Conservation (phyloP, 495 filamentous ascomycete genomes). For the Penicillium cinerascens region DNA sequence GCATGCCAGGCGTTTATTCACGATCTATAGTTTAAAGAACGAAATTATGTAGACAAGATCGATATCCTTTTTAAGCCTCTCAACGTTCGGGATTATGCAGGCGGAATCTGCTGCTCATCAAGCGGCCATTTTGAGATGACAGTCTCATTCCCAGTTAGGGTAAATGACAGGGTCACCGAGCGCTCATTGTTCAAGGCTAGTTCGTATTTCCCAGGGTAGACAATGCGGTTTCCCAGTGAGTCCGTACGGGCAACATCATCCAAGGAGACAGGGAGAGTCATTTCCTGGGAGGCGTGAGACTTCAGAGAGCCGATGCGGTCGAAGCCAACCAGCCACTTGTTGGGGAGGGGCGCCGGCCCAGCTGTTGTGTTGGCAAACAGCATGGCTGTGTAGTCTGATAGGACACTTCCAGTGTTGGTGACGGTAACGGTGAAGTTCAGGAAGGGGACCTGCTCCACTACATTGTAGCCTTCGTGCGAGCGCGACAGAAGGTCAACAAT, state of each 20-base stretch:
- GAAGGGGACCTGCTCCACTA: slow-evolving; percentile 38
- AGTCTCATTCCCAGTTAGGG: slow-evolving; percentile 28
- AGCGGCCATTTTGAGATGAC: slow-evolving; percentile 33
- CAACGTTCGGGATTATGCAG: slow-evolving; percentile 5
- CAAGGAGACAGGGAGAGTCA: slow-evolving; percentile 50
- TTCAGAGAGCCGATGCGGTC: slow-evolving; percentile 47
- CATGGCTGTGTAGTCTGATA: slow-evolving; percentile 60
- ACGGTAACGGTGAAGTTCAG: slow-evolving; percentile 41
- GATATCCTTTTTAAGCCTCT: not conserved
- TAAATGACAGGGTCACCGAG: slow-evolving; percentile 25
- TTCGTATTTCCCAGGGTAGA: slow-evolving; percentile 65
- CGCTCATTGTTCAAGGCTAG: slow-evolving; percentile 53
- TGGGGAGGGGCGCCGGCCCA: slow-evolving; percentile 59
- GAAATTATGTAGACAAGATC: not conserved
- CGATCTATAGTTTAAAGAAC: not conserved
- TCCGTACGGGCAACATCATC: slow-evolving; percentile 58
- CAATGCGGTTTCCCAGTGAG: slow-evolving; percentile 52
- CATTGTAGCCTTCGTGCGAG: slow-evolving; percentile 23
- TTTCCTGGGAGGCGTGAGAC: slow-evolving; percentile 31
- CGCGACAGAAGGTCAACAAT: slow-evolving; percentile 27
- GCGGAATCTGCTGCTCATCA: slow-evolving; percentile 27
- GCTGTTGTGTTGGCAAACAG: slow-evolving; percentile 51
- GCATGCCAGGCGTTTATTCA: not conserved
- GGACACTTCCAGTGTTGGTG: slow-evolving; percentile 50
- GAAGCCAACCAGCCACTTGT: slow-evolving; percentile 62